Percentiles rank a stretch among this genome's conserved stretches.
Evolutionary conservation across 148 eudicot genomes (phyloP).

Genomic region (Agrostemma githago): DNA sequence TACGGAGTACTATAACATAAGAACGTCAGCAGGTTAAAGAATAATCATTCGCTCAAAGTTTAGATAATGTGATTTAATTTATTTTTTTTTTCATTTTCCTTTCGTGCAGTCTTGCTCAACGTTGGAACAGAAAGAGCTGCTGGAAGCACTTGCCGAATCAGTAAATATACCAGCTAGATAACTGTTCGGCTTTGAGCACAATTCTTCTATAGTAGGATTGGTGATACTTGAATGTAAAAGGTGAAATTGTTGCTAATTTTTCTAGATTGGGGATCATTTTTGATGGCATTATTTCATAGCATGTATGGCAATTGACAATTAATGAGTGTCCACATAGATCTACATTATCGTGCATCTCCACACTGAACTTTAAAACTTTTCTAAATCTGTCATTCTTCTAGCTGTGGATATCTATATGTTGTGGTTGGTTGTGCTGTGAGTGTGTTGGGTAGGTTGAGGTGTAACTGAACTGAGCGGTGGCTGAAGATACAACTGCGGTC

Average conservation of each 20-base stretch:
- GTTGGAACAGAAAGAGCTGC: constrained; percentile 74
- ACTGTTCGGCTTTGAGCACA: not conserved
- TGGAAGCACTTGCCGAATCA: constrained; percentile 84
- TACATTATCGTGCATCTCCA: too few species aligned
- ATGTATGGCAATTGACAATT: too few species aligned
- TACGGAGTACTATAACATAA: not conserved
- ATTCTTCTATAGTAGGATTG: not conserved
- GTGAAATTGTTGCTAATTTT: not conserved
- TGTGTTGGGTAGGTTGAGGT: too few species aligned
- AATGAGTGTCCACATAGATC: too few species aligned
- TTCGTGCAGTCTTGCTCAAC: constrained; percentile 69
- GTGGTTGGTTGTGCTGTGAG: too few species aligned
- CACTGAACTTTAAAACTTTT: too few species aligned
- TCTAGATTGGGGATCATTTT: not conserved
- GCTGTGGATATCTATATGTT: too few species aligned
- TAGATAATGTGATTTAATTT: not conserved
- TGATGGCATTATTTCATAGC: too few species aligned
- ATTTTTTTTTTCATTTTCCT: not conserved
- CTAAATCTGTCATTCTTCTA: too few species aligned
- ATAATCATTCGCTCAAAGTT: not conserved
- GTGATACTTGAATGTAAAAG: not conserved
- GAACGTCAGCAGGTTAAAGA: not conserved
- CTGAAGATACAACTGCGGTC: too few species aligned
- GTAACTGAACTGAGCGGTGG: too few species aligned
- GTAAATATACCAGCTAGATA: constrained; percentile 41